A percentile compares a stretch with the other conserved stretches of the same genome.
Conservation (phyloP, 441 rosid species). For the Euphorbia schlechtendalii region DNA sequence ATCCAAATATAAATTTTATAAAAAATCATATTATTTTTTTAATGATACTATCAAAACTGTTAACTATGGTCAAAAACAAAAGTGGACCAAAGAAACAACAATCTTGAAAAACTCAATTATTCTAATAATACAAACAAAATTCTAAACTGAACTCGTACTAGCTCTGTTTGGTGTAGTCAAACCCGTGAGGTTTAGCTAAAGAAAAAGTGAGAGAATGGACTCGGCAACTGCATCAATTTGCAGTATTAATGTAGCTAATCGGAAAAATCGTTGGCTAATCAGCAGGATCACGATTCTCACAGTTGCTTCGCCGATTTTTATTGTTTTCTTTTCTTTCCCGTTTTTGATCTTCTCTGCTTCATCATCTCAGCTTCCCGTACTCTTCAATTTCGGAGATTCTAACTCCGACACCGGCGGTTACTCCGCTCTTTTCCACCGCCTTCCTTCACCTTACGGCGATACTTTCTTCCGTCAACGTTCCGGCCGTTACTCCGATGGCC, state of each 20-base stretch:
- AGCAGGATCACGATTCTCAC: neutral
- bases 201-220: neutral
- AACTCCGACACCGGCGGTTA: constrained; percentile 38
- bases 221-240: neutral
- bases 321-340: neutral
- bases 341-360: constrained; percentile 6
- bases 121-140: neutral
- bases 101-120: neutral
- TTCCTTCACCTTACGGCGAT: neutral
- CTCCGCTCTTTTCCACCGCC: constrained; percentile 14
- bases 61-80: neutral
- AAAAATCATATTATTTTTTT: too few relatives aligned
- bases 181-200: too few relatives aligned
- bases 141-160: neutral
- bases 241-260: neutral
- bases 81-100: neutral
- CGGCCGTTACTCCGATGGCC: constrained; percentile 5
- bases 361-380: constrained; percentile 21
- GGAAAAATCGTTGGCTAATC: neutral
- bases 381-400: constrained; percentile 39
- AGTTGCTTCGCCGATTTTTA: neutral
- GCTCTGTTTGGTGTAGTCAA: neutral
- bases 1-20: too few relatives aligned
- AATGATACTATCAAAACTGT: too few relatives aligned
- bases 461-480: constrained; percentile 7